phyloP scores from a whole-genome alignment of 495 filamentous ascomycete species.

The Hapsidospora chrysogenum region DNA sequence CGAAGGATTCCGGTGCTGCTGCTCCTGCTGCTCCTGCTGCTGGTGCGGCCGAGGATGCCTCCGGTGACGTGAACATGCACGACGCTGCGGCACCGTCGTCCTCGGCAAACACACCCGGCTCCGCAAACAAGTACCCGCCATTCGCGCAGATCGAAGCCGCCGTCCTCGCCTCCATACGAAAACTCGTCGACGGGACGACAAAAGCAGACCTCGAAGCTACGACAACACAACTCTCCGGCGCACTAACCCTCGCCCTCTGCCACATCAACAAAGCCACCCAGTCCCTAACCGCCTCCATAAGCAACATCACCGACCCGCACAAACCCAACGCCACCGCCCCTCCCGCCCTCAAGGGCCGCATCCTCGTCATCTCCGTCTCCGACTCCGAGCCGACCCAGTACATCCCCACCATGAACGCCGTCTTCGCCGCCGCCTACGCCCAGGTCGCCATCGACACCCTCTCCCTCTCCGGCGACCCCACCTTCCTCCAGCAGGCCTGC shows the following conservation, averaged over 20 bases:
- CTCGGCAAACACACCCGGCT: slow-evolving; percentile 21
- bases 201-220: slow-evolving; percentile 38
- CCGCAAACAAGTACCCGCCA: slow-evolving; percentile 82
- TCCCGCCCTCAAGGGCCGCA: slow-evolving; percentile 55
- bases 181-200: slow-evolving; percentile 50
- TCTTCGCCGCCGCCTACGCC: slow-evolving; percentile 81
- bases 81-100: slow-evolving; percentile 11
- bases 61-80: slow-evolving; percentile 26
- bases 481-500: slow-evolving; percentile 88
- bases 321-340: slow-evolving; percentile 12
- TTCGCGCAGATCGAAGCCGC: slow-evolving; percentile 73
- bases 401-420: slow-evolving; percentile 93
- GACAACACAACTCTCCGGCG: slow-evolving; percentile 71
- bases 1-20: no score
- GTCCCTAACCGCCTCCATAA: slow-evolving; percentile 13
- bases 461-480: slow-evolving; percentile 59
- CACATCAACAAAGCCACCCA: slow-evolving; percentile 57
- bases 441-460: slow-evolving; percentile 81
- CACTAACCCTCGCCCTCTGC: slow-evolving; percentile 72
- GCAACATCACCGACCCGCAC: slow-evolving; percentile 13
- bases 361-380: slow-evolving; percentile 68
- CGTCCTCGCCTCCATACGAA: slow-evolving; percentile 51
- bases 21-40: no score
- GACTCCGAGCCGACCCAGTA: slow-evolving; percentile 78
- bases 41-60: neutral